These are phyloP conservation scores for Filobasidium uniguttulatum DNA, from an alignment of 1,284 basidiomycete species.

Conservation along the genomic window DNA sequence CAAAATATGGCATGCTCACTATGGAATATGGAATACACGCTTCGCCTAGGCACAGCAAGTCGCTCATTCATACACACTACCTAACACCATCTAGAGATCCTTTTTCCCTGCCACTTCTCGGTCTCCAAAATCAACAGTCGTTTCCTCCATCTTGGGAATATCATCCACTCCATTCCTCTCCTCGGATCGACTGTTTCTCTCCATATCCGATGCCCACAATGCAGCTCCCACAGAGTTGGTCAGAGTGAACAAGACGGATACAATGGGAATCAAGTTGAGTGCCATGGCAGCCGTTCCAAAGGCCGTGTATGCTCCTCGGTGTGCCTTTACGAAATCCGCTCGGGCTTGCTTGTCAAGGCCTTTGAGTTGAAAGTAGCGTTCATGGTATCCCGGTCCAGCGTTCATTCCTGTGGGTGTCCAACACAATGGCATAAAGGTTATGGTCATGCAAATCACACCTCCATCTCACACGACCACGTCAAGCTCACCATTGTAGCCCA, in stretches of 20 bases:
- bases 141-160: too few species aligned
- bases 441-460: background rate
- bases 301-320: conserved; percentile 45
- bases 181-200: conserved; percentile 39
- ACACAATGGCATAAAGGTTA: background rate
- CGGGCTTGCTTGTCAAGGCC: conserved; percentile 35
- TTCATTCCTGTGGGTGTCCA: conserved; percentile 25
- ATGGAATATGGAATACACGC: too few species aligned
- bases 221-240: conserved; percentile 49
- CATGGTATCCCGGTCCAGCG: conserved; percentile 49
- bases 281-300: conserved; percentile 50
- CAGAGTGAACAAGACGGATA: conserved; percentile 44
- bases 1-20: too few species aligned
- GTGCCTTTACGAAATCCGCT: conserved; percentile 36
- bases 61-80: too few species aligned
- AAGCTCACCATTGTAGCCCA: conserved; percentile 32
- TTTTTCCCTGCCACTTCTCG: too few species aligned
- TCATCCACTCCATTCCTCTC: too few species aligned
- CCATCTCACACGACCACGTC: background rate
- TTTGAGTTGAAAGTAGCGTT: conserved; percentile 57
- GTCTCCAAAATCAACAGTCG: too few species aligned
- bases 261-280: conserved; percentile 51
- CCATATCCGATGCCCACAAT: conserved; percentile 54
- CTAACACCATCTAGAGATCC: too few species aligned
- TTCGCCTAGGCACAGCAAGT: too few species aligned